Evolutionary conservation across 2,329 filamentous ascomycete genomes (phyloP), one percentile per base, ranked within the genome.

Genomic region (Aspergillus eucalypticola): DNA sequence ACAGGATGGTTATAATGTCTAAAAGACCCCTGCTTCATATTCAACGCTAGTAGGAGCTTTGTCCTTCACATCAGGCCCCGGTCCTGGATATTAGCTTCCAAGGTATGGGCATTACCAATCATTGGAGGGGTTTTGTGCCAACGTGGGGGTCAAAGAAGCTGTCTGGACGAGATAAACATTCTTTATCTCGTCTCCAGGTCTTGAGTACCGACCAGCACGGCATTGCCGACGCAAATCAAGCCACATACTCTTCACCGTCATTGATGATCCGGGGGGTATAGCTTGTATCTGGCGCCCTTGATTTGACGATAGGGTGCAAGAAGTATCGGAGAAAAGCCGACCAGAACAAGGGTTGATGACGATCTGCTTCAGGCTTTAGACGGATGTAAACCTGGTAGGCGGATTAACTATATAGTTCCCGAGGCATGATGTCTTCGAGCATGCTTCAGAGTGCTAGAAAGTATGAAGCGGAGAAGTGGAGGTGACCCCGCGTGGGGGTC

Each of bases 241-340:
- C n/a, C 23, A 17, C 46, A 29, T 19, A 11, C 19, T 19, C 23
- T 19, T 17, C 10, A 19, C n/a, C 17, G n/a, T 32, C n/a, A 32
- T 46, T 35, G 23, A 27, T 32, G 11, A 17, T 19, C 52, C 42
- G 10, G 25, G 10, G 25, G 25, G n/a, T 3, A 27, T 27, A 13
- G 11, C 39, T 55, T 23, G 15, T 29, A 44, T 42, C 25, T 41
- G 11, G 23, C 19, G 10, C 8, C 8, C 3, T 10, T 41, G 4
- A 54, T 46, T 42, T 25, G n/a, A 8, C 10, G 23, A 46, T 46
- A 46, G 25, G 38, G 6, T 17, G 23, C 23, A 44, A 15, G 27
- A 46, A 41, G 42, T 54, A 41, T 55, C 39, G 53, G 53, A 55
- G 53, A 32, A 55, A 55, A 32, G 53, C 39, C 53, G 53, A 55